A percentile compares a stretch with the other conserved stretches of the same genome.
These are phyloP conservation scores for Tetratostichococcus sp. DNA, from an alignment of 139 green algal genomes.

Conservation along the genomic window DNA sequence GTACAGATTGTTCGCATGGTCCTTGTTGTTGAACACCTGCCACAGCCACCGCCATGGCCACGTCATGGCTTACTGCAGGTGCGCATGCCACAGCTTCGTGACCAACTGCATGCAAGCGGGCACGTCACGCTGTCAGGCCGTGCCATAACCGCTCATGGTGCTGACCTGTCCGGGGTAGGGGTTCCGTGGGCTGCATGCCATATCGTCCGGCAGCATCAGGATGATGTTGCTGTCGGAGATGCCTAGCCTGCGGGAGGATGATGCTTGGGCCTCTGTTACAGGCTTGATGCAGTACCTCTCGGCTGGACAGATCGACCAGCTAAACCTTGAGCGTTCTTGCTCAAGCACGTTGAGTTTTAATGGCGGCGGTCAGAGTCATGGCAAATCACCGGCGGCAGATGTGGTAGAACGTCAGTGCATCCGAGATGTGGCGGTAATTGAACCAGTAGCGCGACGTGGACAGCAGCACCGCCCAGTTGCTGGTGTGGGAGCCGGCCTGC, in stretches of 20 bases:
- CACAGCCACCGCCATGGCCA: too few relatives aligned
- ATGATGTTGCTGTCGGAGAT: slow-evolving; percentile 93
- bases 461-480: slow-evolving; percentile 84
- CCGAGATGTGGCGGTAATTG: slow-evolving; percentile 83
- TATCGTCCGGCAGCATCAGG: slow-evolving; percentile 87
- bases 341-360: too few relatives aligned
- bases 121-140: too few relatives aligned
- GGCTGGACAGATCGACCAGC: too few relatives aligned
- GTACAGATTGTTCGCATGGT: slow-evolving; percentile 76
- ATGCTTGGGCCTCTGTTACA: too few relatives aligned
- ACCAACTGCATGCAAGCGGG: too few relatives aligned
- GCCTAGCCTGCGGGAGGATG: slow-evolving; percentile 52
- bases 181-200: slow-evolving; percentile 88
- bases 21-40: slow-evolving; percentile 64
- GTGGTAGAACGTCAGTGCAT: slow-evolving; percentile 74
- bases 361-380: too few relatives aligned
- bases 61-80: too few relatives aligned
- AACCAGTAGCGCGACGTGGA: slow-evolving; percentile 72
- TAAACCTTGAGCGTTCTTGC: too few relatives aligned
- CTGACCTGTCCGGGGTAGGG: slow-evolving; percentile 41
- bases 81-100: too few relatives aligned
- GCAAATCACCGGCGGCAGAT: slow-evolving; percentile 50
- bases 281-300: too few relatives aligned
- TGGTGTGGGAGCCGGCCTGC: slow-evolving; percentile 30
- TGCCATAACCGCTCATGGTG: background rate